Conservation (phyloP, 495 filamentous ascomycete species). For the Aspergillus nidulans region DNA sequence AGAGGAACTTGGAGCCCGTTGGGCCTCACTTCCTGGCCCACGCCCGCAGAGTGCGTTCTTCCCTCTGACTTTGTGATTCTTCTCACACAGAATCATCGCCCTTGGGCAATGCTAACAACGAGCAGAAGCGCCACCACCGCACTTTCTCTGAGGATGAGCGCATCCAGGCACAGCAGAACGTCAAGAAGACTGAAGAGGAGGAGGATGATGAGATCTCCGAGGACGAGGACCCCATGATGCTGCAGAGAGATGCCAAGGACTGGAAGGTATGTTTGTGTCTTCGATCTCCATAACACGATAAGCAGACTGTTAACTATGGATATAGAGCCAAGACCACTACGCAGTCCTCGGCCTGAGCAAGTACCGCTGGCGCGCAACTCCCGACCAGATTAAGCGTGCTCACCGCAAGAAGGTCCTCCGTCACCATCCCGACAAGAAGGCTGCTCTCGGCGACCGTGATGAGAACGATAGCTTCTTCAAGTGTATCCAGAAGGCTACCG, state of each 20-base stretch:
- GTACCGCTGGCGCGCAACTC: slow-evolving; percentile 86
- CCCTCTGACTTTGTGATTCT: neutral
- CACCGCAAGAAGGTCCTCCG: slow-evolving; percentile 99
- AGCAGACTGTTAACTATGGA: slow-evolving; percentile 27
- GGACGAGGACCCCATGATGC: slow-evolving; percentile 84
- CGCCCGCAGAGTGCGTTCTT: slow-evolving; percentile 70
- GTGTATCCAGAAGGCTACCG: slow-evolving; percentile 97
- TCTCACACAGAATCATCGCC: neutral
- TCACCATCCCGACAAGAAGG: slow-evolving; percentile 98
- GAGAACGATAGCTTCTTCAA: slow-evolving; percentile 99
- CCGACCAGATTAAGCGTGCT: slow-evolving; percentile 96
- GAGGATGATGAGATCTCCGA: slow-evolving; percentile 88
- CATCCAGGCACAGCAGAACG: slow-evolving; percentile 88
- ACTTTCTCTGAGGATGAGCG: slow-evolving; percentile 98
- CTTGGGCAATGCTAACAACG: slow-evolving; percentile 19
- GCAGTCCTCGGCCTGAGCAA: slow-evolving; percentile 89
- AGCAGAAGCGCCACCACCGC: slow-evolving; percentile 81
- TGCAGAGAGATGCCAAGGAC: slow-evolving; percentile 91
- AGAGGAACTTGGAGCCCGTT: slow-evolving; percentile 88
- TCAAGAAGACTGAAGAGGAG: slow-evolving; percentile 93
- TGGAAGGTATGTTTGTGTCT: slow-evolving; percentile 72
- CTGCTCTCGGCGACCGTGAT: slow-evolving; percentile 69
- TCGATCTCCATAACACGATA: neutral
- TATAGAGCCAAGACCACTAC: slow-evolving; percentile 92
- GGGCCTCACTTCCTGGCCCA: slow-evolving; percentile 97